Evolutionary conservation across 768 basidiomycete species (phyloP), one percentile per base, ranked within the genome.

Genomic region (Naganishia friedmannii): DNA sequence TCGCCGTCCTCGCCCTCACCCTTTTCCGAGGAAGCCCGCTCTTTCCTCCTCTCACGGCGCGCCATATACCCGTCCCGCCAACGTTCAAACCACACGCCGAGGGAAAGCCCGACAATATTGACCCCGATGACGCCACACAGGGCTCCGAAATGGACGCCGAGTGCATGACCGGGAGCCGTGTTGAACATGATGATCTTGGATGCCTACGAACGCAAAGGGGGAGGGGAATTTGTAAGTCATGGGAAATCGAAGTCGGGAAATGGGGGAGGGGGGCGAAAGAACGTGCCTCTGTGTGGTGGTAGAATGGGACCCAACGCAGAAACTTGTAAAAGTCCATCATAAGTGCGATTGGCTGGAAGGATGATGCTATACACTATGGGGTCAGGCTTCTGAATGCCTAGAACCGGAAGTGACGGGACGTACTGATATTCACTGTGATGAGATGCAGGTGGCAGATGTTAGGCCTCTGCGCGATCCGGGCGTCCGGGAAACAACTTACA

Each of bases 121-220:
- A 79, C 78, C 17, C 76, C 77, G 21, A 75, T 72, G n/a, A 80
- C 39, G 19, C 68, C 79, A 48, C 78, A 75, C 3, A 82, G 42
- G 26, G 77, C 73, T 23, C 80, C 81, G 42, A 79, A 80, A 58
- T 78, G 77, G 15, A 77, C 60, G 1, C 77, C 79, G 21, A 81
- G 70, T 12, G 73, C 71, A 45, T 75, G 70, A 17, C 72, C 71
- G 21, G 69, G 68, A 29, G 76, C 54, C 0, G 76, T 76, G 17
- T 74, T 79, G 69, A 75, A 80, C 9, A 76, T 70, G 63, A 81
- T 81, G 76, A 80, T 76, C 70, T 80, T 80, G 70, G 74, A 78
- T 0, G 67, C 80, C 54, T 55, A 15, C 32, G 6, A 5, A 17
- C 34, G 34, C 12, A 12, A 37, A 37, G 34, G 54, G 29, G 54